phyloP scores from a whole-genome alignment of 2,329 filamentous ascomycete species.

The Paecilomyces niveus region DNA sequence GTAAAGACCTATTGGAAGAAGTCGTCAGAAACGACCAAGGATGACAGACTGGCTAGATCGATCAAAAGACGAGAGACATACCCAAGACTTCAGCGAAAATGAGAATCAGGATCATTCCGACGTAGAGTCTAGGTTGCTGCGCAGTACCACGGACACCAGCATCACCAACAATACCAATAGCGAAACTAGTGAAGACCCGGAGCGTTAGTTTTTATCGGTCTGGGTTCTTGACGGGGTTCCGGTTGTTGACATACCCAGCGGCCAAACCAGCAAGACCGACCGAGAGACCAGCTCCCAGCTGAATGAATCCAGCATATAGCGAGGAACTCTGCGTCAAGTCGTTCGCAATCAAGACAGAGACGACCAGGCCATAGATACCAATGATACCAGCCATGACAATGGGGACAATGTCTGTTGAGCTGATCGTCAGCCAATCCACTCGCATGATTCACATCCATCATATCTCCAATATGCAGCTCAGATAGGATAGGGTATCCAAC shows the following conservation, averaged over 20 bases:
- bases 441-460: slow-evolving; percentile 1
- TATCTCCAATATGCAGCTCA: slow-evolving; percentile 5
- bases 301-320: slow-evolving; percentile 76
- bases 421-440: slow-evolving; percentile 9
- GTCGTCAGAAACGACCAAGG: slow-evolving; percentile 10
- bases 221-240: neutral
- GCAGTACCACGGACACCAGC: slow-evolving; percentile 47
- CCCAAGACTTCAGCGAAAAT: slow-evolving; percentile 99
- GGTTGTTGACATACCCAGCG: slow-evolving; percentile 47
- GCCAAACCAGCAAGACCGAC: slow-evolving; percentile 78
- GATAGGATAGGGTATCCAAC: slow-evolving; percentile 28
- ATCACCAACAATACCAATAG: slow-evolving; percentile 72
- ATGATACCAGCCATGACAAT: slow-evolving; percentile 99
- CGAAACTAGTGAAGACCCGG: slow-evolving; percentile 50
- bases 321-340: slow-evolving; percentile 64
- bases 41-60: neutral
- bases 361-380: slow-evolving; percentile 93
- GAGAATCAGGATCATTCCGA: slow-evolving; percentile 97
- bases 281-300: slow-evolving; percentile 73
- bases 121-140: slow-evolving; percentile 61
- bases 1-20: slow-evolving; percentile 69
- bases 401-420: slow-evolving; percentile 78
- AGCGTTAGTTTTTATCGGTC: slow-evolving; percentile 7
- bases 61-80: slow-evolving; percentile 45
- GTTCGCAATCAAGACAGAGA: slow-evolving; percentile 80